Evolutionary conservation across 768 basidiomycete genomes (phyloP).

Genomic region (Boletus fagicola): DNA sequence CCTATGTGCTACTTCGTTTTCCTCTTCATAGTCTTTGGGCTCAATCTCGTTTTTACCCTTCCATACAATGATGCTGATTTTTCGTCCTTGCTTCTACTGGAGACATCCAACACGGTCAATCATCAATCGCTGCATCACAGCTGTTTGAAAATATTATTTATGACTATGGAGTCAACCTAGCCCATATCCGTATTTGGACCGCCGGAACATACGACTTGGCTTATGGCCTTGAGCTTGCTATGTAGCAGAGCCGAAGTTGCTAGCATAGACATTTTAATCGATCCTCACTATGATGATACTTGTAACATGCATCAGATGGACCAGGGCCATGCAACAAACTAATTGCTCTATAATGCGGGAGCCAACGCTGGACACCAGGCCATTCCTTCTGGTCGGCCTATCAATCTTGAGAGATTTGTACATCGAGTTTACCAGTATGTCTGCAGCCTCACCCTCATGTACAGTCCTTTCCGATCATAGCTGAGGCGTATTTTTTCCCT

Average conservation of each 20-base stretch:
- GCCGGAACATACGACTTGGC: conserved; percentile 8
- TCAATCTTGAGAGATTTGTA: conserved; percentile 8
- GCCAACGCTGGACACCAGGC: conserved; percentile 4
- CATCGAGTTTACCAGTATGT: conserved; percentile 8
- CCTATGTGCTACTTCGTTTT: background rate
- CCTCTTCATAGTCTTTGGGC: background rate
- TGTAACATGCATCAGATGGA: conserved; percentile 4
- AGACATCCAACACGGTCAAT: conserved; percentile 1
- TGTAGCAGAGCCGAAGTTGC: conserved; percentile 7
- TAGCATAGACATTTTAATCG: conserved; percentile 13
- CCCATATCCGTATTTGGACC: conserved; percentile 14
- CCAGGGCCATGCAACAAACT: background rate
- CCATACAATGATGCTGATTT: conserved; percentile 13
- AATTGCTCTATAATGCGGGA: background rate
- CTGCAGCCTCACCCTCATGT: background rate
- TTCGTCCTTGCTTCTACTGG: conserved; percentile 15
- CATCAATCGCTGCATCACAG: background rate
- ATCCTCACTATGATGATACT: conserved; percentile 10
- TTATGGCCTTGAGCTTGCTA: conserved; percentile 12
- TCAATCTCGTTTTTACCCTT: conserved; percentile 11
- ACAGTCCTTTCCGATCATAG: background rate
- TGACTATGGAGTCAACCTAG: conserved; percentile 13
- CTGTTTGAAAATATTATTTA: conserved; percentile 9
- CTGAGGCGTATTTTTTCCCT: background rate
- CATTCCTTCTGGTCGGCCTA: conserved; percentile 16